Evolutionary conservation across 140 eudicot genomes (phyloP), one percentile per base, ranked within the genome.

Genomic region (Stevia rebaudiana): DNA sequence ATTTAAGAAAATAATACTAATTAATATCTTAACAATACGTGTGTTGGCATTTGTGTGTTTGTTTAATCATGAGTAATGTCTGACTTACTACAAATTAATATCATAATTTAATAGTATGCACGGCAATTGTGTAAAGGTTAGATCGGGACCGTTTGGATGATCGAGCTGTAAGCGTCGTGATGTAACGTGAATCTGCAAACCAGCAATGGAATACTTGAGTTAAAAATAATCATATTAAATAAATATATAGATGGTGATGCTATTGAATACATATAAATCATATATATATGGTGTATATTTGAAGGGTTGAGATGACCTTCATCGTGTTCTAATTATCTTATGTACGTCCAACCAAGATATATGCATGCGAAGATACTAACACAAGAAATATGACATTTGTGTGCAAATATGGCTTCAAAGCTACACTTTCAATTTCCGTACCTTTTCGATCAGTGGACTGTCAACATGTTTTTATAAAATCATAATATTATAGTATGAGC

Each of bases 91-190:
- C 19, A 31, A 56, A 54, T 25, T 12, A 12, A 12, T 25, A 54
- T 25, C 11, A 15, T 54, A 53, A 53, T n/a, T 2, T 53, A 53
- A 53, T 7, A 53, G 1, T 2, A 13, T 24, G 59, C 19, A 25
- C 21, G 4, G n/a, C 62, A 55, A 55, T 55, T 5, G 41, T 55
- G 62, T 6, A 19, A 23, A 11, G 40, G 17, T 54, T n/a, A 28
- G 22, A 55, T 55, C 41, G 61, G 4, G 63, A 56, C 42, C 63
- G 42, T 56, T 56, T 31, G 42, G 63, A 28, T 30, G 22, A n/a
- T 28, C 28, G 61, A 54, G 61, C 61, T 54, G 61, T 54, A 54
- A 25, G 39, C 61, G 61, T 54, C 40, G 37, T 54, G 39, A 11
- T 54, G 39, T 54, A 54, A 54, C 61, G 61, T 54, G 61, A 54